Percentiles rank a stretch among this genome's conserved stretches.
These are phyloP conservation scores for Xylariaceae sp. DNA, from an alignment of 2,329 filamentous ascomycete species.

Conservation along the genomic window DNA sequence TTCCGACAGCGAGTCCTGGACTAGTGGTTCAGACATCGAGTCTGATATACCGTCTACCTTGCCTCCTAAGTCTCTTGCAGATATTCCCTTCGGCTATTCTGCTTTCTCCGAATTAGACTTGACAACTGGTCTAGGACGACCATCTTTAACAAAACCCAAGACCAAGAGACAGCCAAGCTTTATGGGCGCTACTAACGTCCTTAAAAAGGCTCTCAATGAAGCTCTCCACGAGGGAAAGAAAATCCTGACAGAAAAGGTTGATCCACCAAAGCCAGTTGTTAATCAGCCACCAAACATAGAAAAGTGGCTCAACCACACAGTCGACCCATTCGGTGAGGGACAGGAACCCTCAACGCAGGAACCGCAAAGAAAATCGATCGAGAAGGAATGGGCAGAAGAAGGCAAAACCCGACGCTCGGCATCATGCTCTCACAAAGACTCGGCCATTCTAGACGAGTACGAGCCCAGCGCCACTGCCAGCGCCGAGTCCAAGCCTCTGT, in stretches of 20 bases:
- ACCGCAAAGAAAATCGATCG: slow-evolving; percentile 31
- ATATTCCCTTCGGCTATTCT: slow-evolving; percentile 61
- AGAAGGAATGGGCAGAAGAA: slow-evolving; percentile 35
- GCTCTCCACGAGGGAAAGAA: slow-evolving; percentile 62
- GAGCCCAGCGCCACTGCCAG: not conserved
- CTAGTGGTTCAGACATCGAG: slow-evolving; percentile 30
- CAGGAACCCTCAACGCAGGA: slow-evolving; percentile 15
- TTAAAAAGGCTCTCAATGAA: slow-evolving; percentile 62
- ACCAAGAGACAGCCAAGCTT: slow-evolving; percentile 54
- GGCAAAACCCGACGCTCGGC: slow-evolving; percentile 24
- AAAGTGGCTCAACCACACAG: slow-evolving; percentile 60
- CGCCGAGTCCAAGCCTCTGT: slow-evolving; percentile 1
- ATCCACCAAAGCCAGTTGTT: slow-evolving; percentile 44
- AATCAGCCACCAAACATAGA: slow-evolving; percentile 63
- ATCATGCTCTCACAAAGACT: slow-evolving; percentile 20
- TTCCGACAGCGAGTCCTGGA: slow-evolving; percentile 32
- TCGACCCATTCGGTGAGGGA: slow-evolving; percentile 58
- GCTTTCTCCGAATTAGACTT: slow-evolving; percentile 64
- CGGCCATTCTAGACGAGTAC: slow-evolving; percentile 12
- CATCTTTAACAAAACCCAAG: slow-evolving; percentile 41
- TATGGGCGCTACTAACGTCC: slow-evolving; percentile 57
- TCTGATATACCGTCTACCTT: slow-evolving; percentile 38
- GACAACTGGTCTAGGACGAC: slow-evolving; percentile 45
- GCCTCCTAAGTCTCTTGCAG: slow-evolving; percentile 51
- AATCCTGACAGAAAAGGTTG: slow-evolving; percentile 58